Conservation (phyloP, 371 early-diverging fungal genomes). For the Mortierella sp. region DNA sequence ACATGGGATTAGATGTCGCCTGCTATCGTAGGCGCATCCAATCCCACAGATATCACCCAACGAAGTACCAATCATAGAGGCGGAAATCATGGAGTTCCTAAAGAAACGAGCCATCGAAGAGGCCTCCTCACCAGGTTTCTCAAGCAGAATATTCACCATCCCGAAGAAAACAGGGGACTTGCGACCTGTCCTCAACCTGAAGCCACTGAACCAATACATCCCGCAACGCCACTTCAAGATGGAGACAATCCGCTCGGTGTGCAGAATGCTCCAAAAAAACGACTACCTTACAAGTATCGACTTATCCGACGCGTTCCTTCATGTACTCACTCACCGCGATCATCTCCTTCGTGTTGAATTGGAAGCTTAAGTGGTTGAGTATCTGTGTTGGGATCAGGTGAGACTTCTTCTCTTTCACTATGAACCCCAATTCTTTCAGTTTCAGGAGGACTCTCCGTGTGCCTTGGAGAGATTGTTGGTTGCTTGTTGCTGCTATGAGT, state of each 20-base stretch:
- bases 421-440: slow-evolving; percentile 23
- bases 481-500: slow-evolving; percentile 10
- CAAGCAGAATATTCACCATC: no score
- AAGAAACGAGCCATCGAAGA: no score
- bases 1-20: no score
- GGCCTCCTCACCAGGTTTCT: no score
- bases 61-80: no score
- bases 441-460: slow-evolving; percentile 15
- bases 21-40: no score
- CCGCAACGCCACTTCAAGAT: no score
- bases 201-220: no score
- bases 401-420: slow-evolving; percentile 43
- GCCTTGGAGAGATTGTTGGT: background rate
- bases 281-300: slow-evolving; percentile 46
- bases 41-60: no score
- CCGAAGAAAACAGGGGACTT: no score
- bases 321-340: slow-evolving; percentile 28
- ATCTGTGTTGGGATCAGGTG: slow-evolving; percentile 35
- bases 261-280: slow-evolving; percentile 22
- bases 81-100: no score
- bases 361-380: slow-evolving; percentile 47
- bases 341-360: slow-evolving; percentile 34
- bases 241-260: slow-evolving; percentile 40
- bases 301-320: slow-evolving; percentile 39
- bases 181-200: no score